Evolutionary conservation across 345 rosid species (phyloP).

Genomic region (Laguncularia racemosa): DNA sequence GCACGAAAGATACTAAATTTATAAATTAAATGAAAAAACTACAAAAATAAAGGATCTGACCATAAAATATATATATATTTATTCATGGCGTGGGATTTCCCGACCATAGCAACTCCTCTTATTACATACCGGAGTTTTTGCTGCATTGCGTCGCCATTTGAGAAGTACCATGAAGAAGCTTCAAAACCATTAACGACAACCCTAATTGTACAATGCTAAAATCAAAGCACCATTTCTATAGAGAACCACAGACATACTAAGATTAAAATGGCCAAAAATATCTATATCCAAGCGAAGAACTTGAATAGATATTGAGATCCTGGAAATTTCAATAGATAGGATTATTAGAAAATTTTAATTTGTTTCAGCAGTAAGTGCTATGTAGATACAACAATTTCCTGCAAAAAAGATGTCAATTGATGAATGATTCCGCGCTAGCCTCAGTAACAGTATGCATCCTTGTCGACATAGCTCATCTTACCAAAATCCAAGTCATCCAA

Average conservation of each 20-base stretch:
- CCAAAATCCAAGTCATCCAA: no score
- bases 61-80: constrained; percentile 70
- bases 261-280: no score
- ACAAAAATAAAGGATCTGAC: constrained; percentile 17
- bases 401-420: no score
- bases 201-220: neutral
- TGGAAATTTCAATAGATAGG: no score
- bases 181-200: neutral
- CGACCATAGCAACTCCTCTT: constrained; percentile 74
- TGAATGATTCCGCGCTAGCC: neutral
- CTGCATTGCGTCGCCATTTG: constrained; percentile 44
- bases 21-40: neutral
- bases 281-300: no score
- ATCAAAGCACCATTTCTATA: no score
- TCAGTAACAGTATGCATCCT: neutral
- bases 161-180: constrained; percentile 10
- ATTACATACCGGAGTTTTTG: constrained; percentile 70
- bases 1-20: neutral
- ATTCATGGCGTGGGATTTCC: constrained; percentile 63
- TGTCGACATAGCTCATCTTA: no score
- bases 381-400: no score
- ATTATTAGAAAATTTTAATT: no score
- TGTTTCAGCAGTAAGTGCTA: no score
- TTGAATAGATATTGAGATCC: no score
- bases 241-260: no score